Percentiles rank a stretch among this genome's conserved stretches.
These are phyloP conservation scores for Tetracladium marchalianum DNA, from an alignment of 495 filamentous ascomycete genomes.

Conservation along the genomic window DNA sequence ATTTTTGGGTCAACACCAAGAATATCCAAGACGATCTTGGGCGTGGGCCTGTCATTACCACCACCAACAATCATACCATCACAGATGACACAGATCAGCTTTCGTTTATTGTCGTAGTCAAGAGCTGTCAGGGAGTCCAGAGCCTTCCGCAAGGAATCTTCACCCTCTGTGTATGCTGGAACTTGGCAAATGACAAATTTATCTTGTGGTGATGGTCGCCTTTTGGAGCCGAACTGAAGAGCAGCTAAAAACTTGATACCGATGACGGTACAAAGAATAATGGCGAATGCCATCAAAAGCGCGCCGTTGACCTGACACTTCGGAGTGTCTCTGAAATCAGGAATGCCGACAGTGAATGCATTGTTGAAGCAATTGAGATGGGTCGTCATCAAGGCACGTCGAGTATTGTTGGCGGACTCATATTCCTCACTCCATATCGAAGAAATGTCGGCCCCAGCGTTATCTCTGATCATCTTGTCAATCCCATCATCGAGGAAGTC, in stretches of 20 bases:
- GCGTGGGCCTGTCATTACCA: constrained; percentile 93
- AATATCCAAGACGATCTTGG: constrained; percentile 94
- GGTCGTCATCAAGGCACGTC: constrained; percentile 36
- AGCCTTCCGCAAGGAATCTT: constrained; percentile 84
- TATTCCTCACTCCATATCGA: constrained; percentile 43
- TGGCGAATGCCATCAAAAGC: constrained; percentile 76
- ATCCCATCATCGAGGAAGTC: constrained; percentile 59
- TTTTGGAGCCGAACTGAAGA: constrained; percentile 86
- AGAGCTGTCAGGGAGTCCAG: constrained; percentile 90
- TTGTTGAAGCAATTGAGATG: constrained; percentile 73
- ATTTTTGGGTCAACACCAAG: constrained; percentile 95
- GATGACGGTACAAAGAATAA: constrained; percentile 72
- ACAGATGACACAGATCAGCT: constrained; percentile 87
- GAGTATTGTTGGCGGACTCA: constrained; percentile 25
- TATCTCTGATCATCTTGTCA: constrained; percentile 54
- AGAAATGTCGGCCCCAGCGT: constrained; percentile 71
- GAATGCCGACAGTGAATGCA: constrained; percentile 70
- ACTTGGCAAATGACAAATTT: constrained; percentile 99
- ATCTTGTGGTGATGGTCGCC: constrained; percentile 81
- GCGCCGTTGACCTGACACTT: constrained; percentile 86
- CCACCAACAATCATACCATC: constrained; percentile 95
- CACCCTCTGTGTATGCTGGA: constrained; percentile 94
- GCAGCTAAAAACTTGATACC: constrained; percentile 86
- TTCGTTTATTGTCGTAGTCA: constrained; percentile 95
- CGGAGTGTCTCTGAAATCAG: constrained; percentile 71